Base-by-base conservation (phyloP, 129 eudicot species). In the Lonicera japonica region DNA sequence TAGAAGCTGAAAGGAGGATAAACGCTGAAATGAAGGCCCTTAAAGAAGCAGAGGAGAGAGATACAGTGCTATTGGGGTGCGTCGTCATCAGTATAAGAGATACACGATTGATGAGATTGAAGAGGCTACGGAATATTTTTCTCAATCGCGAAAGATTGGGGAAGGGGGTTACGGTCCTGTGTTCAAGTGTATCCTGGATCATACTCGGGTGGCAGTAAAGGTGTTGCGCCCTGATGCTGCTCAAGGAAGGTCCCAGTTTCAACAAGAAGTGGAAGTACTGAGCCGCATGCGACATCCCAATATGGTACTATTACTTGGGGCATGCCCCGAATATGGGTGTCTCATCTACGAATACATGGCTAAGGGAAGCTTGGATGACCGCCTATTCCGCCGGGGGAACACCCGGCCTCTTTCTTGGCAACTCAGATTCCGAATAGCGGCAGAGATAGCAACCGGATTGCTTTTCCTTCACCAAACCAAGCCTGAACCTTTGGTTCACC, bases 161-260 rank as follows among this genome's bases (percentile, higher is more conserved):
- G 96, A 88, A 82, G 96, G 96, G 12, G 94, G 96, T 29, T 88
- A 88, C 71, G 96, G 96, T 45, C 96, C 96, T 13, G 96, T 88
- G 16, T 88, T 65, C 25, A 88, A 79, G 75, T 79, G 94, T 51
- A 47, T 47, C 13, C 96, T 88, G 24, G 83, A 80, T 65, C 84
- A 82, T 25, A 84, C 86, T 14, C 72, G 71, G 15, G 89, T 82
- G 21, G 94, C 96, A 5, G 81, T 88, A 13, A 88, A 88, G 65
- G 89, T 84, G 36, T 57, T 88, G 58, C 84, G 96, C 5, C 88
- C 96, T 3, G 92, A 84, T 60, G 91, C 95, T 52, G 87, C 80
- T 29, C 94, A 88, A 54, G 96, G 96, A 45, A 75, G 83, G 48
- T 71, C 87, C 52, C 96, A 88, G 55, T 88, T 84, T 73, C 86